Conservation (phyloP, 352 stramenopile species). For the Pythium aquatile region DNA sequence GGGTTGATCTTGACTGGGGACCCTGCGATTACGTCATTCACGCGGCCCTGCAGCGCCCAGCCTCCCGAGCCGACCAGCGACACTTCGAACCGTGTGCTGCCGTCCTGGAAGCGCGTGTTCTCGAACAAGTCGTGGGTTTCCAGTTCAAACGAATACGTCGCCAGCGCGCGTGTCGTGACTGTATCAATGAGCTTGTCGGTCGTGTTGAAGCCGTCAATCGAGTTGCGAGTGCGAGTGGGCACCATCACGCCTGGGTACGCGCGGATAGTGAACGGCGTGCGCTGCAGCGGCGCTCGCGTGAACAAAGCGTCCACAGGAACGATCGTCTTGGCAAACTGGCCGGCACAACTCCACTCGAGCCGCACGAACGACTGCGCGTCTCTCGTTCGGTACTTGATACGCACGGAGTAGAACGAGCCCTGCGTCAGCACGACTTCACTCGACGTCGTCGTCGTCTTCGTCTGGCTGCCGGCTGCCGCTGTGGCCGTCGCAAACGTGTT, state of each 20-base stretch:
- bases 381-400: constrained; percentile 81
- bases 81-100: constrained; percentile 79
- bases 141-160: constrained; percentile 67
- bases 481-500: constrained; percentile 38
- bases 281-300: constrained; percentile 35
- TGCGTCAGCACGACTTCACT: constrained; percentile 25
- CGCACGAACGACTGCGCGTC: constrained; percentile 82
- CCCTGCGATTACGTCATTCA: constrained; percentile 68
- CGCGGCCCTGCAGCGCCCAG: constrained; percentile 86
- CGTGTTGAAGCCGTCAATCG: constrained; percentile 55
- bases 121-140: constrained; percentile 71
- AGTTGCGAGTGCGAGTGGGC: constrained; percentile 49
- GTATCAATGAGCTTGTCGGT: constrained; percentile 25
- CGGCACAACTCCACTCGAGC: constrained; percentile 72
- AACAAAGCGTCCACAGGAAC: constrained; percentile 39
- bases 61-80: constrained; percentile 72
- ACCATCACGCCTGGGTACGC: constrained; percentile 80
- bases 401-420: constrained; percentile 71
- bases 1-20: constrained; percentile 46
- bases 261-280: constrained; percentile 58
- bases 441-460: constrained; percentile 7
- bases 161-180: constrained; percentile 40
- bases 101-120: constrained; percentile 89
- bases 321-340: constrained; percentile 26
- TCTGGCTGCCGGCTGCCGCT: constrained; percentile 10